Conservation (phyloP, 176 grass and related monocot genomes). For the Eremochloa ophiuroides region DNA sequence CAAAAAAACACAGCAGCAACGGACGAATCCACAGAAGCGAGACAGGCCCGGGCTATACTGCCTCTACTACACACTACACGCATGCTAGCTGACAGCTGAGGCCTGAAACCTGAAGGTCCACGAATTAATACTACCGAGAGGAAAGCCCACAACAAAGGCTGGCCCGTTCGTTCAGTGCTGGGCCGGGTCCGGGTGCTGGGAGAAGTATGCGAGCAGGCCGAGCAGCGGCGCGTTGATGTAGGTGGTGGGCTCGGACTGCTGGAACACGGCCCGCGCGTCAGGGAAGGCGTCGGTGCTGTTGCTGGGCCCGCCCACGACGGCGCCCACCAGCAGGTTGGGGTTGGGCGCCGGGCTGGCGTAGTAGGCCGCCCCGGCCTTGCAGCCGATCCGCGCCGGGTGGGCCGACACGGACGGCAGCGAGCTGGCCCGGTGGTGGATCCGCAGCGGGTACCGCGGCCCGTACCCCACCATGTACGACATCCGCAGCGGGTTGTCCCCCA, state of each 20-base stretch:
- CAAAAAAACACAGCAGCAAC: background rate
- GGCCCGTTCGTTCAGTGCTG: background rate
- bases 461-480: conserved; percentile 99
- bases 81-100: too few species aligned
- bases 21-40: too few species aligned
- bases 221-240: conserved; percentile 90
- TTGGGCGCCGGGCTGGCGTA: conserved; percentile 55
- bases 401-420: conserved; percentile 57
- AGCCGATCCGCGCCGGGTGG: conserved; percentile 61
- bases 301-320: conserved; percentile 72
- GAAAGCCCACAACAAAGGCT: too few species aligned
- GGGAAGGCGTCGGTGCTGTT: conserved; percentile 73
- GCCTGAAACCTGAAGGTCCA: too few species aligned
- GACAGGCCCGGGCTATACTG: too few species aligned
- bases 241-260: conserved; percentile 88
- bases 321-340: conserved; percentile 74
- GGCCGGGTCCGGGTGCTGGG: conserved; percentile 46
- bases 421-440: conserved; percentile 88
- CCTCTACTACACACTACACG: too few species aligned
- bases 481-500: conserved; percentile 84
- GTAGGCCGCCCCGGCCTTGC: conserved; percentile 67
- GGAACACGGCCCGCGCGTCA: conserved; percentile 58
- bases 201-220: conserved; percentile 78
- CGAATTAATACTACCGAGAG: too few species aligned
- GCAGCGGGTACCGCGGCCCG: conserved; percentile 53